Percentiles rank a stretch among this genome's conserved stretches.
These are phyloP conservation scores for Malus sieversii DNA, from an alignment of 306 rosid genomes.

Conservation along the genomic window DNA sequence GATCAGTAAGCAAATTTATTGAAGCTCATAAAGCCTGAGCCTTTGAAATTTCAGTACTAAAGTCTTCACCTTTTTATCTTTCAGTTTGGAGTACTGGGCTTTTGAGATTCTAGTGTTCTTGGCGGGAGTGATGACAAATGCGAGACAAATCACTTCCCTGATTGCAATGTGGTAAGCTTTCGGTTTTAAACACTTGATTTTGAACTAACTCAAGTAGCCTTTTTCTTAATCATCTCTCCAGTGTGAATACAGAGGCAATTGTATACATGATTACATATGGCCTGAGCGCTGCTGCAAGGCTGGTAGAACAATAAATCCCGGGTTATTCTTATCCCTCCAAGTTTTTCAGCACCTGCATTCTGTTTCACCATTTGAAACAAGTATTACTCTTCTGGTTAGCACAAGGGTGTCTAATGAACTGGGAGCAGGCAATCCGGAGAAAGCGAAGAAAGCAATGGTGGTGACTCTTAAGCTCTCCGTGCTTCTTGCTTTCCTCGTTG, in stretches of 20 bases:
- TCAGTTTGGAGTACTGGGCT: slow-evolving; percentile 80
- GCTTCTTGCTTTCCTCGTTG: too few relatives aligned
- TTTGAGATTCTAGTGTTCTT: slow-evolving; percentile 71
- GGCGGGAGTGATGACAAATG: slow-evolving; percentile 67
- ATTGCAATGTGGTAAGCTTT: slow-evolving; percentile 74
- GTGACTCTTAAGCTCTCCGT: too few relatives aligned
- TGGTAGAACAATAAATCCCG: not conserved
- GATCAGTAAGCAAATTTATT: too few relatives aligned
- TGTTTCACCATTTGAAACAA: not conserved
- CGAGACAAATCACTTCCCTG: slow-evolving; percentile 60
- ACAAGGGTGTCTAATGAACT: slow-evolving; percentile 82
- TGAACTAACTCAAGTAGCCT: not conserved
- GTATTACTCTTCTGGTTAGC: slow-evolving; percentile 18
- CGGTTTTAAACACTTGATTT: not conserved
- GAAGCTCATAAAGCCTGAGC: not conserved
- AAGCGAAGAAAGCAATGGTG: too few relatives aligned
- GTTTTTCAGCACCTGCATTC: not conserved
- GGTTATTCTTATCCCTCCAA: not conserved
- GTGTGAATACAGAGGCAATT: slow-evolving; percentile 61
- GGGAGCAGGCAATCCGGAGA: slow-evolving; percentile 52
- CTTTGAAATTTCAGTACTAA: not conserved
- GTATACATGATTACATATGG: slow-evolving; percentile 69
- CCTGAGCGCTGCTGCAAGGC: slow-evolving; percentile 86
- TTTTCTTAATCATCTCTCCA: slow-evolving; percentile 6
- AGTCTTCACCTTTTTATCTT: not conserved